Conservation (phyloP, 116 monocot species). For the Dioscorea cayenensis region DNA sequence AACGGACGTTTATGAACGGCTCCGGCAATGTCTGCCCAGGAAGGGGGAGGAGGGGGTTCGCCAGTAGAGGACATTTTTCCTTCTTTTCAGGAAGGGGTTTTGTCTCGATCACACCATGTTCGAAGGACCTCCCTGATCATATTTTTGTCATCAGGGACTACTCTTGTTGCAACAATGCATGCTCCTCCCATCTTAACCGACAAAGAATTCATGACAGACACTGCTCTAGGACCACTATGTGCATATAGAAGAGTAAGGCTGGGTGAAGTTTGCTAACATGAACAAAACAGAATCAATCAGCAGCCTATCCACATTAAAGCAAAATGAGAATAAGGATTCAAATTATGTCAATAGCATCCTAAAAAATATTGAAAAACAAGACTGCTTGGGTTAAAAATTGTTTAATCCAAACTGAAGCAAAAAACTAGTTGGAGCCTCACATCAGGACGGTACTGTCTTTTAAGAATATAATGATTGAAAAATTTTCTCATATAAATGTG, state of each 20-base stretch:
- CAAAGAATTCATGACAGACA: slow-evolving; percentile 77
- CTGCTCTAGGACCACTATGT: slow-evolving; percentile 78
- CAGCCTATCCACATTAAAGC: neutral
- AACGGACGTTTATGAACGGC: too few relatives aligned
- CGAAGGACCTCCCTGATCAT: slow-evolving; percentile 53
- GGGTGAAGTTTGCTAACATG: neutral
- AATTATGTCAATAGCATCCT: too few relatives aligned
- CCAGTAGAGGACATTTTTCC: too few relatives aligned
- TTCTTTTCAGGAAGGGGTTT: too few relatives aligned
- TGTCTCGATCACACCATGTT: slow-evolving; percentile 73
- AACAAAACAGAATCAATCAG: neutral
- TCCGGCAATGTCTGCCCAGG: too few relatives aligned
- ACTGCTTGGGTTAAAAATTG: too few relatives aligned
- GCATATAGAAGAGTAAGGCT: neutral
- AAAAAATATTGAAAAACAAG: too few relatives aligned
- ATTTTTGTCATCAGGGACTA: slow-evolving; percentile 83
- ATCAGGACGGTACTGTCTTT: neutral
- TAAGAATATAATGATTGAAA: neutral
- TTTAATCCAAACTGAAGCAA: neutral
- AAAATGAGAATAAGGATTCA: neutral
- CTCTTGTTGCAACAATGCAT: slow-evolving; percentile 52
- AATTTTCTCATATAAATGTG: neutral
- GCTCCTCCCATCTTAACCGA: slow-evolving; percentile 83
- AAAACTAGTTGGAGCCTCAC: neutral
- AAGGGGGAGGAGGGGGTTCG: too few relatives aligned